Conservation (phyloP, 352 stramenopile genomes). For the Phytophthora fragariaefolia region DNA sequence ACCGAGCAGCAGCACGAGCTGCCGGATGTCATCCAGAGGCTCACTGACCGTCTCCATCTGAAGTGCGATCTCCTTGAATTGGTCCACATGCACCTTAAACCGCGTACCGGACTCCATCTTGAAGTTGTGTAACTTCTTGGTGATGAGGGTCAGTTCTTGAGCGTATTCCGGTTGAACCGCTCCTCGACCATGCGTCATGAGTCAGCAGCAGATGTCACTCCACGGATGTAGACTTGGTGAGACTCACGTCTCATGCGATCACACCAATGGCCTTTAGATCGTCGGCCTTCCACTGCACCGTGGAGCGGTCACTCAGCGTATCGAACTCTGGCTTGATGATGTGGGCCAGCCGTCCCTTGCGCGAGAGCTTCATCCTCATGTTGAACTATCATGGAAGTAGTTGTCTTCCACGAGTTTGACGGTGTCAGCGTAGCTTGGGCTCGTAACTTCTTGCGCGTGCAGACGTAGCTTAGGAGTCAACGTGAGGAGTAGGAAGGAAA, state of each 20-base stretch:
- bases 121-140: too few species aligned
- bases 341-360: neutral
- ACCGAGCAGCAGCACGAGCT: constrained; percentile 32
- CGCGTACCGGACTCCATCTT: too few species aligned
- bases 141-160: too few species aligned
- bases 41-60: too few species aligned
- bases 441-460: constrained; percentile 17
- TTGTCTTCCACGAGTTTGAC: constrained; percentile 11
- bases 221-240: too few species aligned
- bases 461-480: too few species aligned
- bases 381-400: constrained; percentile 12
- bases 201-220: too few species aligned
- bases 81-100: too few species aligned
- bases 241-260: constrained; percentile 9
- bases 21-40: constrained; percentile 25
- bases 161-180: too few species aligned
- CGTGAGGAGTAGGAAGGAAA: too few species aligned
- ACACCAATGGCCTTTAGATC: constrained; percentile 16
- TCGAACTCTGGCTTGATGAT: constrained; percentile 15
- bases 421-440: constrained; percentile 14
- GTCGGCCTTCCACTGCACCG: neutral
- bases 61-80: too few species aligned
- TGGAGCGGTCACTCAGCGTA: neutral
- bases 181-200: too few species aligned
- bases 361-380: constrained; percentile 7